Evolutionary conservation across 805 yeast genomes (phyloP), one percentile per base, ranked within the genome.

Genomic region (Nakazawaea peltata): DNA sequence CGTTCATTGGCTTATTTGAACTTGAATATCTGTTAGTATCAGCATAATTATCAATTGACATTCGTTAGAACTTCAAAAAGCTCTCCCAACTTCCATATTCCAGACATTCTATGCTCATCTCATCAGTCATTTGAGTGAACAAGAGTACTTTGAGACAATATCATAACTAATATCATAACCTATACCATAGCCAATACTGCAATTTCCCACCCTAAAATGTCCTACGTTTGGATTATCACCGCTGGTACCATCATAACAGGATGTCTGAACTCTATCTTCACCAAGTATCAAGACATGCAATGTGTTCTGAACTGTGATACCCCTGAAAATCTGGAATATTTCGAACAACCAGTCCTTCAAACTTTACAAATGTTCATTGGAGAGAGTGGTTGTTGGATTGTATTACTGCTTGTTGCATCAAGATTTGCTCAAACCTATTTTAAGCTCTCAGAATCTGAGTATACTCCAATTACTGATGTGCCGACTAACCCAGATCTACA

Each of bases 351-450:
- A 0, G 85, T 79, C 6, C 51, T 83, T 24, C 92, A 83, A 51
- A 77, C 92, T 2, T 57, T 80, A 14, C 90, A 83, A 54, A 83
- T 83, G 92, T 82, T 83, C 48, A 51, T 80, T 4, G 94, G 88
- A 17, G 94, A 83, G 49, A 55, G 72, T 40, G 37, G 55, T 4
- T 57, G 63, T 36, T 57, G 64, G 64, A 26, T 56, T 6, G 59
- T 61, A 5, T 16, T 31, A 4, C 18, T 24, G 12, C 12, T 27
- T 12, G 8, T 16, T 7, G 15, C 10, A 7, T 14, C 15, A 12
- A 8, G 12, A 19, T 21, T 8, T 10, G 10, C 10, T 8, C 23
- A 21, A 7, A 25, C 7, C 27, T 5, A 25, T 13, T 25, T 9
- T 13, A 7, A 5, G 10, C 6, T 10, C 12, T 7, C 17, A 8